phyloP scores from a whole-genome alignment of 495 filamentous ascomycete genomes.

The Aspergillus leporis region DNA sequence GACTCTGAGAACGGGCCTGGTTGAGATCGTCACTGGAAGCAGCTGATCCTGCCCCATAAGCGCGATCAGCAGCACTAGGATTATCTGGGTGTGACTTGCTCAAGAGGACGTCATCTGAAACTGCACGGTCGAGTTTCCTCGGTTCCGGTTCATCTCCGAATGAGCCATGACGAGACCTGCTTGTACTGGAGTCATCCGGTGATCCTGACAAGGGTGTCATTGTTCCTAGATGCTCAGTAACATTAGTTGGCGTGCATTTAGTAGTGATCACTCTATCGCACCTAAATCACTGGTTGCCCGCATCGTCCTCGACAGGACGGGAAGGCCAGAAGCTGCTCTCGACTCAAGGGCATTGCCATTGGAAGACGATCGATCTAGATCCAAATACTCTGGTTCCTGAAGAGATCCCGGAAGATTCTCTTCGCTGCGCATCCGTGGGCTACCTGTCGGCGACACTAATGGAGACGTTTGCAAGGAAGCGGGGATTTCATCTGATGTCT shows the following conservation, averaged over 20 bases:
- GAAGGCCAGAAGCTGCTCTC: constrained; percentile 22
- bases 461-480: constrained; percentile 91
- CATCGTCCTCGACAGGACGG: constrained; percentile 45
- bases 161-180: constrained; percentile 25
- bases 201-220: constrained; percentile 66
- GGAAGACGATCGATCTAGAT: constrained; percentile 52
- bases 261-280: constrained; percentile 22
- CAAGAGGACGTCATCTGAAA: constrained; percentile 50
- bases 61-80: constrained; percentile 13
- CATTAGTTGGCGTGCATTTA: constrained; percentile 5
- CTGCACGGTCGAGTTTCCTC: constrained; percentile 51
- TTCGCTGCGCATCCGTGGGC: constrained; percentile 64
- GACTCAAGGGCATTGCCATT: constrained; percentile 13
- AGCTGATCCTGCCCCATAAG: constrained; percentile 9
- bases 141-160: constrained; percentile 32
- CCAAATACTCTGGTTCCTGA: constrained; percentile 81
- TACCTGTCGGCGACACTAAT: constrained; percentile 80
- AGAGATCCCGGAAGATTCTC: constrained; percentile 55
- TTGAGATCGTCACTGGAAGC: constrained; percentile 26
- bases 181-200: constrained; percentile 52
- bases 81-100: constrained; percentile 15
- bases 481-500: constrained; percentile 86
- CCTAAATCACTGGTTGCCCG: constrained; percentile 53
- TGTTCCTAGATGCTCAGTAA: constrained; percentile 42
- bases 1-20: constrained; percentile 64